Evolutionary conservation across 2,329 filamentous ascomycete species (phyloP), one percentile per base, ranked within the genome.

Genomic region (Ceratocystis smalleyi): DNA sequence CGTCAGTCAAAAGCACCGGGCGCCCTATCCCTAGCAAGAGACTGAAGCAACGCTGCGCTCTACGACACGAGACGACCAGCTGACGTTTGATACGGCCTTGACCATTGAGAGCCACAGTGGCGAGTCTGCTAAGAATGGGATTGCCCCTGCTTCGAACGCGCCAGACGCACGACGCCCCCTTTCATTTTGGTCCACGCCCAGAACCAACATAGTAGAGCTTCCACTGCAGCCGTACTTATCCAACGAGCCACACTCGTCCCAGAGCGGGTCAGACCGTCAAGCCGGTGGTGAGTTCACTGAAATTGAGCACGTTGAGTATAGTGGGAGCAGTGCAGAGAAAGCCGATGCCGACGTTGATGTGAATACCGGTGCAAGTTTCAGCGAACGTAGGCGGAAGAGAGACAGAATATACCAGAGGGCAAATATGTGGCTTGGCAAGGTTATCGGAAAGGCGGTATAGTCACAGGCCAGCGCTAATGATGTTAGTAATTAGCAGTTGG

Each of bases 21-120:
- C 68, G 64, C 73, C 73, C 43, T 76, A 75, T 66, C 64, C 70
- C 35, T 71, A 74, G 54, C 59, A 70, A 19, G 69, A 74, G 57
- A 73, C 72, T 5, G 67, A 70, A 32, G 66, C 71, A 45, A 73
- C 73, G 30, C 60, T 68, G 40, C 66, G 67, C 47, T 49, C 54
- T 24, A 47, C 17, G 40, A 62, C 65, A 35, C 64, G 66, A 7
- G 60, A 65, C 22, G 60, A 67, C 40, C 55, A 63, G 19, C 45
- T 68, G 27, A 61, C 59, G 22, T 68, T 68, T 65, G 61, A 62
- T 40, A 51, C 64, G 47, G 66, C 67, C 19, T 35, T 66, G 10
- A 54, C 62, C 17, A 51, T 67, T 40, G 62, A 66, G 32, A 22
- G 30, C 22, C 54, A 62, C 35, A 40, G 47, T 4, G 19, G 40